These are phyloP conservation scores for Hypoxylon perforatum DNA, from an alignment of 495 filamentous ascomycete genomes.

Conservation along the genomic window DNA sequence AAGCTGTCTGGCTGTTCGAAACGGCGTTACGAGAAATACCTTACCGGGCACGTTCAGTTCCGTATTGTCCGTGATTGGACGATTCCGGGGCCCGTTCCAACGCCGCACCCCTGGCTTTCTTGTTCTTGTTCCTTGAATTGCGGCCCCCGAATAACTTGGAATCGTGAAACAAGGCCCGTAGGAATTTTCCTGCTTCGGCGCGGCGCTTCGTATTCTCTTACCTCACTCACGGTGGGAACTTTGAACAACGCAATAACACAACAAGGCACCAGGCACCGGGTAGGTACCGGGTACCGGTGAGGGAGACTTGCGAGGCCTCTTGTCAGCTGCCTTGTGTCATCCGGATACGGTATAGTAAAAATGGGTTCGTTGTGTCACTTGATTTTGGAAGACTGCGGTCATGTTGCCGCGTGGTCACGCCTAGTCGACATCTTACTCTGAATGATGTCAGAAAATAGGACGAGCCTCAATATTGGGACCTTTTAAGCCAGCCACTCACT, in stretches of 20 bases:
- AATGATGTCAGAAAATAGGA: conserved; percentile 23
- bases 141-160: conserved; percentile 12
- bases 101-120: background rate
- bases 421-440: background rate
- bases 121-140: conserved; percentile 5
- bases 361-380: conserved; percentile 34
- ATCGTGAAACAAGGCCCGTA: conserved; percentile 2
- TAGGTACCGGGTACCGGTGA: background rate
- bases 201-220: conserved; percentile 14
- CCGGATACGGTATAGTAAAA: conserved; percentile 29
- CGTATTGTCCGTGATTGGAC: conserved; percentile 15
- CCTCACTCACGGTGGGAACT: background rate
- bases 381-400: conserved; percentile 30
- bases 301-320: conserved; percentile 1
- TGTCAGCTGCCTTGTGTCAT: conserved; percentile 27
- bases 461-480: background rate
- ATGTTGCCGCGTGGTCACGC: conserved; percentile 19
- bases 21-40: conserved; percentile 1
- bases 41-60: background rate
- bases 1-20: conserved; percentile 8
- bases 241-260: background rate
- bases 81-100: background rate
- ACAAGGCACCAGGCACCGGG: background rate
- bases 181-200: conserved; percentile 1
- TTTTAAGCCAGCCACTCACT: background rate